Conservation (phyloP, 495 filamentous ascomycete genomes). For the Penicillium taxi region DNA sequence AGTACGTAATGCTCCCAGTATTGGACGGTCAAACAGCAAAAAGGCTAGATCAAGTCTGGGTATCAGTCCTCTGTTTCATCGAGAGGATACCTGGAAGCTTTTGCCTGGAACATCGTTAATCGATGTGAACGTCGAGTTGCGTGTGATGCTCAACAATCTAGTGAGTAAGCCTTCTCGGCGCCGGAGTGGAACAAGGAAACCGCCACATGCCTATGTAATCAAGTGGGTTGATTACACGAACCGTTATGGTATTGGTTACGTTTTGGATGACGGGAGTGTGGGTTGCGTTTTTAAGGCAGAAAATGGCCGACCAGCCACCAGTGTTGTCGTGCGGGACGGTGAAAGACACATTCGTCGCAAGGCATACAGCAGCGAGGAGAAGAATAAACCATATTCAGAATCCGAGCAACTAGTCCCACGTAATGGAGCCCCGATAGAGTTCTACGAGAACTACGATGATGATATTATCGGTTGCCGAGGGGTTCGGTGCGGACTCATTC, state of each 20-base stretch:
- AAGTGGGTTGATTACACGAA: slow-evolving; percentile 97
- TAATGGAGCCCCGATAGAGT: slow-evolving; percentile 58
- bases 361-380: slow-evolving; percentile 45
- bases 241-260: slow-evolving; percentile 80
- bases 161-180: slow-evolving; percentile 29
- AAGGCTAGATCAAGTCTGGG: slow-evolving; percentile 37
- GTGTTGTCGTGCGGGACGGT: slow-evolving; percentile 59
- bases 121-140: slow-evolving; percentile 35
- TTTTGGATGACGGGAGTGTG: slow-evolving; percentile 74
- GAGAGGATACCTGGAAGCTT: slow-evolving; percentile 29
- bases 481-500: slow-evolving; percentile 53
- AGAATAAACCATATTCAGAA: slow-evolving; percentile 47
- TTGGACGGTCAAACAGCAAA: slow-evolving; percentile 29
- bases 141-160: slow-evolving; percentile 37
- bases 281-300: slow-evolving; percentile 71
- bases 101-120: slow-evolving; percentile 32
- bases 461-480: slow-evolving; percentile 39
- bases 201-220: slow-evolving; percentile 52
- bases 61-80: slow-evolving; percentile 32
- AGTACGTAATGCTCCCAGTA: slow-evolving; percentile 11
- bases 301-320: slow-evolving; percentile 52
- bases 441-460: slow-evolving; percentile 67
- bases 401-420: slow-evolving; percentile 59
- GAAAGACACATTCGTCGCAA: slow-evolving; percentile 43
- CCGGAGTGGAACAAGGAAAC: slow-evolving; percentile 22